A percentile compares a stretch with the other conserved stretches of the same genome.
Evolutionary conservation across 2,329 filamentous ascomycete species (phyloP).

Genomic region (Graphium sp.): DNA sequence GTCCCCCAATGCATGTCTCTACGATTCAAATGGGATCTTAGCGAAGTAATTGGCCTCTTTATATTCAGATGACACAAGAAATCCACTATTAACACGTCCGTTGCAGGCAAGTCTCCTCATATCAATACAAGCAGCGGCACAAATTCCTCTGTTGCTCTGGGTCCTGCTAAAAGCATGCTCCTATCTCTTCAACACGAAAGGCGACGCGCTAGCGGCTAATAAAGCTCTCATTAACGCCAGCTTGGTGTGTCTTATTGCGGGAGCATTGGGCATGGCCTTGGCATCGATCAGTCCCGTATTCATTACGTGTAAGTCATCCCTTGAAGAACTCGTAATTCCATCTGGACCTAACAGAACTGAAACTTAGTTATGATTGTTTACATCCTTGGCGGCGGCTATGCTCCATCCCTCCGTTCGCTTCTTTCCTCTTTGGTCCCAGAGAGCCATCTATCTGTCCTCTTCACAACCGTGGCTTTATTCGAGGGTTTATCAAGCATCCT

Average conservation of each 20-base stretch:
- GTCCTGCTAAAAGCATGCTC: slow-evolving; percentile 3
- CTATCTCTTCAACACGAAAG: too few species aligned
- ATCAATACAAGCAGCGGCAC: slow-evolving; percentile 5
- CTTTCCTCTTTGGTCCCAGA: slow-evolving; percentile 4
- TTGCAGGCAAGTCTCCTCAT: slow-evolving; percentile 5
- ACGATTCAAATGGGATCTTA: slow-evolving; percentile 5
- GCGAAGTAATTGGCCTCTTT: slow-evolving; percentile 2
- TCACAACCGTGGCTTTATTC: slow-evolving; percentile 6
- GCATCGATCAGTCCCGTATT: slow-evolving; percentile 3
- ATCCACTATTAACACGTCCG: too few species aligned
- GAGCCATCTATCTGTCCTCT: slow-evolving; percentile 3
- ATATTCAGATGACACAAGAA: too few species aligned
- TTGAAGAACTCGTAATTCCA: background rate
- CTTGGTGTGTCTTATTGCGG: slow-evolving; percentile 2
- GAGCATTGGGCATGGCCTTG: slow-evolving; percentile 5
- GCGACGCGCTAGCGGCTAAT: slow-evolving; percentile 3
- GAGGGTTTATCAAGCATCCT: slow-evolving; percentile 4
- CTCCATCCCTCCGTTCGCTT: slow-evolving; percentile 5
- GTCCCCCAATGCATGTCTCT: slow-evolving; percentile 6
- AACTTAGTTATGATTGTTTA: slow-evolving; percentile 4
- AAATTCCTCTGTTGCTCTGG: slow-evolving; percentile 5
- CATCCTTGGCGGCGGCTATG: slow-evolving; percentile 4
- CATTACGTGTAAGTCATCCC: slow-evolving; percentile 2
- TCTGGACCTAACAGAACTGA: background rate
- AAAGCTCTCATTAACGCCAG: slow-evolving; percentile 3